Evolutionary conservation across 2,329 filamentous ascomycete genomes (phyloP), one percentile per base, ranked within the genome.

Genomic region (Metarhizium anisopliae): DNA sequence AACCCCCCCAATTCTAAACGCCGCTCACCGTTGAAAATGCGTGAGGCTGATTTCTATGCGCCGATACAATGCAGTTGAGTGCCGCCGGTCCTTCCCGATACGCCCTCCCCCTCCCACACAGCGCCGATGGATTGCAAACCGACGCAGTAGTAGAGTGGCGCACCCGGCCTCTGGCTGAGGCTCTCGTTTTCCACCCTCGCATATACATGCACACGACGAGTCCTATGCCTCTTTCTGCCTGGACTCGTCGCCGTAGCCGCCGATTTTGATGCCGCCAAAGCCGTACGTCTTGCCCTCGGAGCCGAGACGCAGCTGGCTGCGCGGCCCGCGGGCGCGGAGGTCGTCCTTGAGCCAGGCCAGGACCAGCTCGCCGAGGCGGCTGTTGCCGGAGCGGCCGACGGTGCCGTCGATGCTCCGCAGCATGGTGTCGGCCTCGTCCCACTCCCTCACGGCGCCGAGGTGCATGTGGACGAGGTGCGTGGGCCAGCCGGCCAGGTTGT

Each of bases 401-500:
- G 67, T 67, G 45, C 64, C 64, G 47, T 72, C 71, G 25, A 81
- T 75, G 30, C 72, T 70, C 18, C 78, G 74, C 52, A 90, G 77
- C 74, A 94, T 92, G 38, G 77, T 74, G 55, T 86, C 84, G 49
- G 93, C 83, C 40, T 76, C 74, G 1, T 91, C 93, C 85, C 86
- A 95, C 71, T 95, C 89, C 77, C 90, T 92, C 59, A 96, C 87
- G 59, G 80, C 83, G 32, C 94, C 94, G 50, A 96, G 71, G 67
- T 91, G 87, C 93, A 99, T 96, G 70, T 97, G 93, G 52, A 95
- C 92, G 42, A 99, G 77, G 72, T 99, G 92, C 1, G 89, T 95
- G 6, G 94, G 94, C 94, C 94, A 99, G 20, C 86, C 85, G 0
- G 91, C 91, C 52, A 99, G 76, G 69, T 97, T 96, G 68, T 99